A percentile compares a stretch with the other conserved stretches of the same genome.
These are phyloP conservation scores for Candida schatavii DNA, from an alignment of 805 yeast genomes.

Conservation along the genomic window DNA sequence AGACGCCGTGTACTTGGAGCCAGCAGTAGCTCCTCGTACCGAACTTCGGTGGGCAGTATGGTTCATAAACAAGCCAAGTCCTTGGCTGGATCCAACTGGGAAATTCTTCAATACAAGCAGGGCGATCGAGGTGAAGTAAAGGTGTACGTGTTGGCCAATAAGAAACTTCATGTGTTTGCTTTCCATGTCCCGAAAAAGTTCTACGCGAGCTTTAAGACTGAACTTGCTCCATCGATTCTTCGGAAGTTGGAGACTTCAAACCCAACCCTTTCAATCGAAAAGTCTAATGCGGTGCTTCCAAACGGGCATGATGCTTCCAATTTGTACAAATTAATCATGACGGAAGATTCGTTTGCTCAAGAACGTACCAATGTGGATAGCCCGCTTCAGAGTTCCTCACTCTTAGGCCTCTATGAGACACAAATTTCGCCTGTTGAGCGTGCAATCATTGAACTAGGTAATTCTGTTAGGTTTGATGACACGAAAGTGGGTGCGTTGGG, in stretches of 20 bases:
- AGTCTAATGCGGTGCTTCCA: conserved; percentile 63
- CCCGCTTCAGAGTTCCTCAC: conserved; percentile 56
- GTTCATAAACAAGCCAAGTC: conserved; percentile 76
- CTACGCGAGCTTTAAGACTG: conserved; percentile 62
- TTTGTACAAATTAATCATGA: conserved; percentile 64
- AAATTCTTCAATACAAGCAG: conserved; percentile 65
- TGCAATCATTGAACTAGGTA: conserved; percentile 76
- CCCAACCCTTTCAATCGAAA: conserved; percentile 50
- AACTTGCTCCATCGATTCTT: conserved; percentile 32
- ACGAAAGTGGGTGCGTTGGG: conserved; percentile 80
- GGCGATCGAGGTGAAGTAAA: conserved; percentile 74
- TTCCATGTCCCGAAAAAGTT: conserved; percentile 74
- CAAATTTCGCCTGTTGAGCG: conserved; percentile 66
- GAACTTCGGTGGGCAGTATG: conserved; percentile 65
- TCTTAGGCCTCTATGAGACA: conserved; percentile 75
- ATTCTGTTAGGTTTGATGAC: conserved; percentile 66
- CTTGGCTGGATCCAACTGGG: conserved; percentile 81
- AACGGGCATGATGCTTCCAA: conserved; percentile 55
- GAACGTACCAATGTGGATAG: conserved; percentile 60
- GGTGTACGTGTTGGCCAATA: conserved; percentile 66
- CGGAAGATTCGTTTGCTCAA: conserved; percentile 57
- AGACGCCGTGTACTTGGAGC: conserved; percentile 79
- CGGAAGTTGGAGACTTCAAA: conserved; percentile 29
- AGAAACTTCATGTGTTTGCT: conserved; percentile 68
- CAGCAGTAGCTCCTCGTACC: conserved; percentile 46